Conservation (phyloP, 352 stramenopile species). For the Globisporangium orthogonon region DNA sequence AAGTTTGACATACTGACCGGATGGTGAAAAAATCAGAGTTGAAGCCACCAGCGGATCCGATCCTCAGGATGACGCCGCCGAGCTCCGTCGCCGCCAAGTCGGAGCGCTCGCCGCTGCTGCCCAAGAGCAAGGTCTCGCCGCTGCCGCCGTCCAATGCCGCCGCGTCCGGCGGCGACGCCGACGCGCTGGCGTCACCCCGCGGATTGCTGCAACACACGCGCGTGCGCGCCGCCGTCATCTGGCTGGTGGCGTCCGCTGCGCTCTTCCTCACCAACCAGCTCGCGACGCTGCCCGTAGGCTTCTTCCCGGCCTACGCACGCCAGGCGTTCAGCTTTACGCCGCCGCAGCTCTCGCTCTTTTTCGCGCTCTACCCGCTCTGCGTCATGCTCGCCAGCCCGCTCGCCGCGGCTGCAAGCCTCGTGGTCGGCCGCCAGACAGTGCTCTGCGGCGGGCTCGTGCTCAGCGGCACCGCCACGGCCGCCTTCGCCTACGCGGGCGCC, state of each 20-base stretch:
- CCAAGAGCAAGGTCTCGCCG: slow-evolving; percentile 8
- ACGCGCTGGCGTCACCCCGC: slow-evolving; percentile 37
- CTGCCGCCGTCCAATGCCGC: not conserved
- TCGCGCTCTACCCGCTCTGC: slow-evolving; percentile 64
- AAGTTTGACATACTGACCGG: no score
- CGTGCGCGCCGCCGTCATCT: slow-evolving; percentile 39
- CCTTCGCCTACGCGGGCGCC: slow-evolving; percentile 48
- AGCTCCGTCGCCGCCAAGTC: not conserved
- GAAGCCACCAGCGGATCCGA: no score
- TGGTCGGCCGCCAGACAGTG: slow-evolving; percentile 50
- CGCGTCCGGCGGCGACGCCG: slow-evolving; percentile 10
- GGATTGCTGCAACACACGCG: slow-evolving; percentile 42
- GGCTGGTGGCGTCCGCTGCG: slow-evolving; percentile 36
- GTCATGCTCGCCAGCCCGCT: slow-evolving; percentile 70
- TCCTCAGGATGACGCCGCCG: no score
- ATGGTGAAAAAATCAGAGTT: no score
- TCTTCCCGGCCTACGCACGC: slow-evolving; percentile 58
- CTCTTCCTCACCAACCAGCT: slow-evolving; percentile 73
- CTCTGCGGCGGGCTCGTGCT: slow-evolving; percentile 64
- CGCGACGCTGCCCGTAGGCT: slow-evolving; percentile 66
- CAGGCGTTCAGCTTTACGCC: slow-evolving; percentile 36
- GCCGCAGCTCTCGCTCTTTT: slow-evolving; percentile 55
- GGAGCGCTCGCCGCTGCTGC: slow-evolving; percentile 15
- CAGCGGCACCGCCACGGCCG: slow-evolving; percentile 53
- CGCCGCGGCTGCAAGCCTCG: slow-evolving; percentile 32